These are phyloP conservation scores for Colletotrichum shisoi DNA, from an alignment of 2,329 filamentous ascomycete species.

Conservation along the genomic window DNA sequence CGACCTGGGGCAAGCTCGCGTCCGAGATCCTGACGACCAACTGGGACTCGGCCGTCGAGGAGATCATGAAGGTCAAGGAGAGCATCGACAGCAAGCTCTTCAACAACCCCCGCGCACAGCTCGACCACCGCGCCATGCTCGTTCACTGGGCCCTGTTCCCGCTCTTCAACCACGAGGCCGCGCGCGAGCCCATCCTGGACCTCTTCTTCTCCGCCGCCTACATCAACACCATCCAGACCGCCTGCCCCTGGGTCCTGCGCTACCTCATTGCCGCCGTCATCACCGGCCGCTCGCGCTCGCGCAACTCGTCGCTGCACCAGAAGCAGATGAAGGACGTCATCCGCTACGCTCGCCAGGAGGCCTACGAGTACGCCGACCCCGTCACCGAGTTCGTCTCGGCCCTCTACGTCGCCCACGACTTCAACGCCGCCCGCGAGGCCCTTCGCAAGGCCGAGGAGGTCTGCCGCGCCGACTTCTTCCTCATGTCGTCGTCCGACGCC, in stretches of 20 bases:
- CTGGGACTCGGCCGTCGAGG: constrained; percentile 93
- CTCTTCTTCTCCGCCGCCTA: constrained; percentile 96
- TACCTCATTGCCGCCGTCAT: constrained; percentile 95
- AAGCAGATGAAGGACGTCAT: constrained; percentile 98
- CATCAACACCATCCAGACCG: constrained; percentile 99
- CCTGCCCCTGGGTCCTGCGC: constrained; percentile 93
- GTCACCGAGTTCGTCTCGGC: constrained; percentile 97
- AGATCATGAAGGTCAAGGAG: constrained; percentile 89
- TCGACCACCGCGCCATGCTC: constrained; percentile 95
- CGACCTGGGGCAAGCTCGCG: constrained; percentile 97
- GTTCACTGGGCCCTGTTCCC: constrained; percentile 99
- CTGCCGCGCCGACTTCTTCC: constrained; percentile 93
- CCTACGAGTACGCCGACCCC: constrained; percentile 96
- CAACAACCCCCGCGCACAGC: constrained; percentile 93
- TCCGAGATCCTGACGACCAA: constrained; percentile 93
- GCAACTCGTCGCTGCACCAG: constrained; percentile 88
- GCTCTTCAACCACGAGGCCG: constrained; percentile 95
- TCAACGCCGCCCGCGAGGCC: constrained; percentile 92
- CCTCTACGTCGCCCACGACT: constrained; percentile 85
- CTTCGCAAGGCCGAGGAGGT: constrained; percentile 89
- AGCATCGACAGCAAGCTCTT: constrained; percentile 93
- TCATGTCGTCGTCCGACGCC: constrained; percentile 80
- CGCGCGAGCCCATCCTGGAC: constrained; percentile 89
- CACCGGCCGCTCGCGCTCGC: constrained; percentile 81
- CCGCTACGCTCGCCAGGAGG: constrained; percentile 93